Evolutionary conservation across 441 rosid species (phyloP).

Genomic region (Metrosideros polymorpha): DNA sequence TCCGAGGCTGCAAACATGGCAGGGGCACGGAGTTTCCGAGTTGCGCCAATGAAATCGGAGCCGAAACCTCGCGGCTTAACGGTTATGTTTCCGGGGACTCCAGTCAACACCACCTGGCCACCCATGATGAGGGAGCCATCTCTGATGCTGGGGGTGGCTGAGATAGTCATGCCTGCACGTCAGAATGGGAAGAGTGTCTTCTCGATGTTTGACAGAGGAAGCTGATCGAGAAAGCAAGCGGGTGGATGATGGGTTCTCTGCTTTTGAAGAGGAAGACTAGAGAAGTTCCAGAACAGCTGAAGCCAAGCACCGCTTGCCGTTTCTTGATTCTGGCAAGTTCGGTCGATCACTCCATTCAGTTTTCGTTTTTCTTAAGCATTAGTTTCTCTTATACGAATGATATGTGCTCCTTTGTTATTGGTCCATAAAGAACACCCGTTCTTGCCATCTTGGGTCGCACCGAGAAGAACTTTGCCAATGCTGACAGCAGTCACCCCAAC

Average conservation of each 20-base stretch:
- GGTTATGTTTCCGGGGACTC: constrained; percentile 24
- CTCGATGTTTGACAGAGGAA: not conserved
- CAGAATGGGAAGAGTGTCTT: not conserved
- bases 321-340: not conserved
- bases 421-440: not conserved
- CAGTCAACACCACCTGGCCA: constrained; percentile 20
- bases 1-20: constrained; percentile 47
- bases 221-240: not conserved
- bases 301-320: not conserved
- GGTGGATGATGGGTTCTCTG: not conserved
- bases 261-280: not conserved
- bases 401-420: not conserved
- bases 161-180: constrained; percentile 16
- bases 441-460: not conserved
- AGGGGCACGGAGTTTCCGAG: constrained; percentile 18
- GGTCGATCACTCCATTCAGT: not conserved
- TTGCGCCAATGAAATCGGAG: constrained; percentile 37
- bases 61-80: constrained; percentile 15
- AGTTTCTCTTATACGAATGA: not conserved
- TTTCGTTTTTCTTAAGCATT: not conserved
- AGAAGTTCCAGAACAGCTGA: not conserved
- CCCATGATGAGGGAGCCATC: constrained; percentile 31
- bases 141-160: constrained; percentile 10
- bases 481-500: not conserved
- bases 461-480: not conserved